These are phyloP conservation scores for Toxicodendron radicans DNA, from an alignment of 345 rosid species.

Conservation along the genomic window DNA sequence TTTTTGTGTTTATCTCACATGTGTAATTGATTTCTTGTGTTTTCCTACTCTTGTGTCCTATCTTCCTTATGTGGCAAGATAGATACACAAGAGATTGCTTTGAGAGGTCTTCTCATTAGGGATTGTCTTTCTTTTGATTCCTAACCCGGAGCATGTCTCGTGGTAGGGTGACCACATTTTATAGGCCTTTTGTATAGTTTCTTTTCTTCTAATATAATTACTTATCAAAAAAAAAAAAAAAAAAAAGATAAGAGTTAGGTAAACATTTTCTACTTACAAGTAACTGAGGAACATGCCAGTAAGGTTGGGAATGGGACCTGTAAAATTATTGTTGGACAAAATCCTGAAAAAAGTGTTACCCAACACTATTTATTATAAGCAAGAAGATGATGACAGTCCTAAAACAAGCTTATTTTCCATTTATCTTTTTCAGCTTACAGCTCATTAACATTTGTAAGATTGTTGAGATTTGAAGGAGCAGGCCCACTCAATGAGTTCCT, in stretches of 20 bases:
- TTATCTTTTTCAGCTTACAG: conserved; percentile 54
- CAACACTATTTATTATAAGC: background rate
- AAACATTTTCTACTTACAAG: conserved; percentile 50
- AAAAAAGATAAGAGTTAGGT: background rate
- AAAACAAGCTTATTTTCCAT: background rate
- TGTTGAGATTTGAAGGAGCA: conserved; percentile 59
- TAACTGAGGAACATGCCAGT: conserved; percentile 53
- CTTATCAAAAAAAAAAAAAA: too few relatives aligned
- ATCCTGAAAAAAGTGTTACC: conserved; percentile 41
- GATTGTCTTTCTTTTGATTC: too few relatives aligned
- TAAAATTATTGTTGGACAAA: conserved; percentile 66
- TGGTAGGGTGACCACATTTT: too few relatives aligned
- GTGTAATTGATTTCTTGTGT: too few relatives aligned
- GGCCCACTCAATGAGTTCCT: conserved; percentile 49
- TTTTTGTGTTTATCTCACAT: too few relatives aligned
- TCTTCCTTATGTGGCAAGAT: too few relatives aligned
- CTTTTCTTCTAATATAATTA: too few relatives aligned
- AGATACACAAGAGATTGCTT: too few relatives aligned
- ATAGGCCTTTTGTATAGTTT: too few relatives aligned
- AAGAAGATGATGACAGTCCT: background rate
- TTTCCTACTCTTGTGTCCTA: too few relatives aligned
- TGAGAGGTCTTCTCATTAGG: too few relatives aligned
- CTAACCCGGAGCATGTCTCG: too few relatives aligned
- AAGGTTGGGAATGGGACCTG: conserved; percentile 66
- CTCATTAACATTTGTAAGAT: conserved; percentile 48